phyloP scores from a whole-genome alignment of 2,329 filamentous ascomycete species.

The Pyrenophora teres region DNA sequence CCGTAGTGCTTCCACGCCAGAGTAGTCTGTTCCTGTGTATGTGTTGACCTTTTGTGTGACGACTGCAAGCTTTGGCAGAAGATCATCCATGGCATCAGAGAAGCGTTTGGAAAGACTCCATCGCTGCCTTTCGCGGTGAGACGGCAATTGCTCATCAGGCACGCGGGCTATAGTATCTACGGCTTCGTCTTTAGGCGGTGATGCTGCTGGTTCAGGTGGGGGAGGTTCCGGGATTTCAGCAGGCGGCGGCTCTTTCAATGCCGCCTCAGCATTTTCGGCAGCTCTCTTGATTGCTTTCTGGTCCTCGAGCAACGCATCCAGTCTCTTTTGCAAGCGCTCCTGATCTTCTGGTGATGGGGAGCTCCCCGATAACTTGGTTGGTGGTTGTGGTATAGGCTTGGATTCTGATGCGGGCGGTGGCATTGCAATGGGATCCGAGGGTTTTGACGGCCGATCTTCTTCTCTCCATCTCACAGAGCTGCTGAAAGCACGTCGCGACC shows the following conservation, averaged over 20 bases:
- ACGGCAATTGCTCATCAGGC: slow-evolving; percentile 55
- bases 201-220: slow-evolving; percentile 7
- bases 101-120: slow-evolving; percentile 66
- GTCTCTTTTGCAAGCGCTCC: slow-evolving; percentile 20
- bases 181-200: slow-evolving; percentile 15
- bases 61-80: slow-evolving; percentile 82
- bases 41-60: slow-evolving; percentile 90
- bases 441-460: slow-evolving; percentile 22
- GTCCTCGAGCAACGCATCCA: slow-evolving; percentile 17
- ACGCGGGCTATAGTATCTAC: slow-evolving; percentile 40
- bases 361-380: slow-evolving; percentile 10
- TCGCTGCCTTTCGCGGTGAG: slow-evolving; percentile 58
- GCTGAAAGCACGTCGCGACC: slow-evolving; percentile 24
- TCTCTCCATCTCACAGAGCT: slow-evolving; percentile 28
- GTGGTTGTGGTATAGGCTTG: slow-evolving; percentile 11
- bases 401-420: slow-evolving; percentile 23
- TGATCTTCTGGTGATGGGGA: slow-evolving; percentile 22
- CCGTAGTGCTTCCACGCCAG: slow-evolving; percentile 85
- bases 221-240: slow-evolving; percentile 10
- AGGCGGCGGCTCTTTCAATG: slow-evolving; percentile 2
- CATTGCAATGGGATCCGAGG: slow-evolving; percentile 26
- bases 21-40: slow-evolving; percentile 84
- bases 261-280: slow-evolving; percentile 9
- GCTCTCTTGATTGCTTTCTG: slow-evolving; percentile 13
- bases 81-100: slow-evolving; percentile 79